Conservation (phyloP, 139 green algal species). For the Prasinococcaceae sp. region DNA sequence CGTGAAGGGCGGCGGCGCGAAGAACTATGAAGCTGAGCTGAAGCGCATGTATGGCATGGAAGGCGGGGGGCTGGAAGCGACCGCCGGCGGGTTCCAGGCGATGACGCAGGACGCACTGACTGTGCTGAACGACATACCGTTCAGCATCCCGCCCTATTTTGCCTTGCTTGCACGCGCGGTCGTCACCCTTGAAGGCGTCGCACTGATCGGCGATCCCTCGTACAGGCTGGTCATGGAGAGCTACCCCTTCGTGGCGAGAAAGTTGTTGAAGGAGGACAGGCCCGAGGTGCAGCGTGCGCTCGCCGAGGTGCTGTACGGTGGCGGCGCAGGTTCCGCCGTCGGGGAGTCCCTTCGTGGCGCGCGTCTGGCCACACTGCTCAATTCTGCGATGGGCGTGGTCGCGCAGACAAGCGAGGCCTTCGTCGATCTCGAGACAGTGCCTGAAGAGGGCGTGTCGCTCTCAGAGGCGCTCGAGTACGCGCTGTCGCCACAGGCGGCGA, state of each 20-base stretch:
- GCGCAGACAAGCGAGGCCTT: conserved; percentile 9
- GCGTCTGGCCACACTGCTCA: conserved; percentile 55
- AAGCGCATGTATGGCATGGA: conserved; percentile 21
- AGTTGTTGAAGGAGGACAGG: conserved; percentile 25
- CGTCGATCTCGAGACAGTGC: conserved; percentile 20
- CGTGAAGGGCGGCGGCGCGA: conserved; percentile 58
- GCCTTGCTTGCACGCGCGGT: conserved; percentile 50
- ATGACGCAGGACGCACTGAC: conserved; percentile 47
- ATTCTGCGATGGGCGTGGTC: conserved; percentile 46
- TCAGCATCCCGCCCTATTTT: conserved; percentile 79
- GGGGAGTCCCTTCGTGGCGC: conserved; percentile 17
- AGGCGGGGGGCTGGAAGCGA: conserved; percentile 6
- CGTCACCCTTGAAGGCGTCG: conserved; percentile 63
- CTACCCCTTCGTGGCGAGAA: conserved; percentile 65
- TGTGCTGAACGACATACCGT: conserved; percentile 66
- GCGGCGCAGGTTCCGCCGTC: conserved; percentile 33
- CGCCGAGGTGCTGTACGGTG: conserved; percentile 21
- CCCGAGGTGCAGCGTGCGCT: conserved; percentile 15
- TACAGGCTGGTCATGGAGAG: conserved; percentile 51
- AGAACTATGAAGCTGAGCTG: conserved; percentile 22
- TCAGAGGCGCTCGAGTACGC: conserved; percentile 6
- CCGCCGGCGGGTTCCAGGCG: conserved; percentile 6
- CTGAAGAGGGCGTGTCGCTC: conserved; percentile 7
- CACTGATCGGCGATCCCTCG: conserved; percentile 50
- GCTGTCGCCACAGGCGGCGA: background rate